Base-by-base conservation (phyloP, 768 basidiomycete genomes). In the Scleroderma bovista region DNA sequence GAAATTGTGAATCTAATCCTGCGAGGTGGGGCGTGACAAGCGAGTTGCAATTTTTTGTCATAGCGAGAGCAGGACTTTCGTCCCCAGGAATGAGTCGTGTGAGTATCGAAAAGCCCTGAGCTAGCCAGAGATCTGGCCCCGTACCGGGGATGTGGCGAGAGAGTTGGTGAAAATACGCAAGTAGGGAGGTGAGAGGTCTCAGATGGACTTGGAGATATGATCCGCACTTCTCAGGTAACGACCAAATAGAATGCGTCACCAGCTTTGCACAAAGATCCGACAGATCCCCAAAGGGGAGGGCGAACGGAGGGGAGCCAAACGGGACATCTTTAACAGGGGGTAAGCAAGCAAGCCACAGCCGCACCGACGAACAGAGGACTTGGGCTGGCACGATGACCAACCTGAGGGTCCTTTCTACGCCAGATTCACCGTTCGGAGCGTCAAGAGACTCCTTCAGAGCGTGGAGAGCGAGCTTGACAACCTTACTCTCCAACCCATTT, bases 61-160 rank as follows among this genome's bases (percentile, higher is more conserved):
- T 67, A 20, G 61, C 62, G 19, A 71, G 55, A 0, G 78, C 84
- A 32, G 69, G 60, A 1, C 77, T 77, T 61, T 94, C 92, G 54
- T 94, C 87, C 12, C 92, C 91, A 0, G 86, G 87, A 12, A 82
- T 69, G 20, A 85, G 69, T 31, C 75, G 68, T 13, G 67, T 56
- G 1, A 88, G 56, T 41, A 87, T 75, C 0, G 77, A 68, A 31
- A 84, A 74, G 2, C 81, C 79, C 54, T 86, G 84, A 1, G 80
- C 79, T 34, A 84, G 69, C 86, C 87, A 88, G 17, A 83, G 60
- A 47, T 80, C 75, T 24, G 74, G 68, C 4, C 77, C 67, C n/a
- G 75, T 75, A 19, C 67, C 75, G 6, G 76, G 51, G 12, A 82
- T 70, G 12, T 72, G 63, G 23, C 74, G 72, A 2, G 82, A 86